Percentiles rank a stretch among this genome's conserved stretches.
phyloP scores from a whole-genome alignment of 2,329 filamentous ascomycete genomes.

The Fusarium sp. region DNA sequence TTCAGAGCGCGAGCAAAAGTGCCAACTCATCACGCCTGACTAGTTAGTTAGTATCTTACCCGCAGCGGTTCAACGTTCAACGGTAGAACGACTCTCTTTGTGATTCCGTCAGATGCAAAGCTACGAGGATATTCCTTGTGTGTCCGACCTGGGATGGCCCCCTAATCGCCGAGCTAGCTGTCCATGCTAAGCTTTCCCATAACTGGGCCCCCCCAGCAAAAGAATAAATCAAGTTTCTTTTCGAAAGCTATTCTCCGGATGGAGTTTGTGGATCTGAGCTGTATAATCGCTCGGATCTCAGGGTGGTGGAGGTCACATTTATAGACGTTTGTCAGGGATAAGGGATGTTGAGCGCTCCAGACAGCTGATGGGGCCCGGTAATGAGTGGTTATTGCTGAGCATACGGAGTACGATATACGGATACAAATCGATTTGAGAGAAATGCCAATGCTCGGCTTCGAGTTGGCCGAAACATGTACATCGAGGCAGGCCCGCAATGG shows the following conservation, averaged over 20 bases:
- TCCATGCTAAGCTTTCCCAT: slow-evolving; percentile 39
- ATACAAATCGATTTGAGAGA: neutral
- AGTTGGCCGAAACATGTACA: slow-evolving; percentile 4
- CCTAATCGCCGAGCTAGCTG: slow-evolving; percentile 29
- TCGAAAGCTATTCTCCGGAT: slow-evolving; percentile 8
- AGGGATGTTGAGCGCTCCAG: neutral
- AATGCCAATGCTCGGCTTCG: slow-evolving; percentile 11
- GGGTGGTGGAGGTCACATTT: slow-evolving; percentile 9
- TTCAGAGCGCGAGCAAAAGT: slow-evolving; percentile 5
- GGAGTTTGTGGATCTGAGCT: slow-evolving; percentile 20
- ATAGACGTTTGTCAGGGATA: slow-evolving; percentile 13
- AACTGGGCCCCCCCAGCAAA: slow-evolving; percentile 4
- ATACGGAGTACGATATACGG: neutral
- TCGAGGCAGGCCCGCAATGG: slow-evolving; percentile 15
- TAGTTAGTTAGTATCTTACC: slow-evolving; percentile 6
- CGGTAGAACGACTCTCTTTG: slow-evolving; percentile 7
- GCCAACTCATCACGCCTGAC: slow-evolving; percentile 38
- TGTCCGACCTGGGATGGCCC: slow-evolving; percentile 34
- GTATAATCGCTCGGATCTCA: slow-evolving; percentile 19
- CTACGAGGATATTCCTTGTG: slow-evolving; percentile 34
- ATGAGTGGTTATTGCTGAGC: slow-evolving; percentile 1
- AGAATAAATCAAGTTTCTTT: slow-evolving; percentile 43
- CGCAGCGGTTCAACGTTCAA: slow-evolving; percentile 7
- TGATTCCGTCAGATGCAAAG: slow-evolving; percentile 18
- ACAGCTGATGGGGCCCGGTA: neutral